These are phyloP conservation scores for Plasmodium chabaudi DNA, from an alignment of 169 alveolate genomes.

Conservation along the genomic window DNA sequence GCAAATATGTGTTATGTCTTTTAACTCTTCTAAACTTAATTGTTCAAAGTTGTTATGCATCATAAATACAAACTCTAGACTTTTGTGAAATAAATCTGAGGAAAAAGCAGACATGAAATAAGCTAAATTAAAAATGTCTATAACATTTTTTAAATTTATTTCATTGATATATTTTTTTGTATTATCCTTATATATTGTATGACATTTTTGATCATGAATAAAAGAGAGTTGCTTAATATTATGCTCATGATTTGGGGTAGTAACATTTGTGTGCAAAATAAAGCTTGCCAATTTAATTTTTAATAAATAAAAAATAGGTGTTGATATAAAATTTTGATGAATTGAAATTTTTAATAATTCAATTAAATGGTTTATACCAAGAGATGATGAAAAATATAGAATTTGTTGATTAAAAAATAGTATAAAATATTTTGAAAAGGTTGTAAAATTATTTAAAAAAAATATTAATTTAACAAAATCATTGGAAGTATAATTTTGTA, in stretches of 20 bases:
- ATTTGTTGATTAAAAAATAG: slow-evolving; percentile 47
- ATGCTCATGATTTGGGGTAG: not conserved
- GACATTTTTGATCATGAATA: not conserved
- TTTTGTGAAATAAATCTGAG: slow-evolving; percentile 1
- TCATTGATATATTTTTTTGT: not conserved
- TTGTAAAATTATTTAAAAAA: slow-evolving; percentile 42
- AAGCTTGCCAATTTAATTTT: slow-evolving; percentile 20
- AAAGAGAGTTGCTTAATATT: not conserved
- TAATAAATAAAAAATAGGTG: slow-evolving; percentile 42
- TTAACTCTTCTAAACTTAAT: slow-evolving; percentile 3
- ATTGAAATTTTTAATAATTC: slow-evolving; percentile 32
- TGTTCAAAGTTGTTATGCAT: slow-evolving; percentile 22
- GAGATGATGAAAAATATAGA: slow-evolving; percentile 28
- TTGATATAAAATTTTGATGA: slow-evolving; percentile 31
- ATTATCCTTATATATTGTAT: not conserved
- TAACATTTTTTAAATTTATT: slow-evolving; percentile 13
- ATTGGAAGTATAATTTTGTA: slow-evolving; percentile 46
- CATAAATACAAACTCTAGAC: slow-evolving; percentile 27
- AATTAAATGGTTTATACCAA: slow-evolving; percentile 35
- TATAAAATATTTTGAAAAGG: slow-evolving; percentile 33
- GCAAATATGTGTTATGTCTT: slow-evolving; percentile 21
- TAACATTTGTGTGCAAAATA: not conserved
- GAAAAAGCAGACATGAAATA: slow-evolving; percentile 17
- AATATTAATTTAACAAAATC: slow-evolving; percentile 41
- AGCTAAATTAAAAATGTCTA: slow-evolving; percentile 8